These are phyloP conservation scores for Candida silvicultrix DNA, from an alignment of 805 yeast species.

Conservation along the genomic window DNA sequence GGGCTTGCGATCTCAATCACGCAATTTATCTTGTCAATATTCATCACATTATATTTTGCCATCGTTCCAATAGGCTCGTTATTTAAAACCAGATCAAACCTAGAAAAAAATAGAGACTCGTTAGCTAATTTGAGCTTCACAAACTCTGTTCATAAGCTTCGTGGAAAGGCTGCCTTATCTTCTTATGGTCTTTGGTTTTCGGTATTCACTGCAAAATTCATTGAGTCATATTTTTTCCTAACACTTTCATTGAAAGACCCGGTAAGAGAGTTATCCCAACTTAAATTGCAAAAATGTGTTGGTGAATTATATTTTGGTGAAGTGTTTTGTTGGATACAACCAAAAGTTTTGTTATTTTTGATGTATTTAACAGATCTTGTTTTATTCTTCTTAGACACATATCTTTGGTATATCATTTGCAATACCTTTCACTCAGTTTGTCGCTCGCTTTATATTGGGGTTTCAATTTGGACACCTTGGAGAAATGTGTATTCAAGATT, in stretches of 20 bases:
- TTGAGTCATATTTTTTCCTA: conserved; percentile 75
- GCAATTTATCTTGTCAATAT: conserved; percentile 51
- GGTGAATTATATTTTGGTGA: conserved; percentile 56
- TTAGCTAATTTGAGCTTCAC: conserved; percentile 55
- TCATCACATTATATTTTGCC: conserved; percentile 51
- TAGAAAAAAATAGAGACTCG: conserved; percentile 28
- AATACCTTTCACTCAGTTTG: conserved; percentile 69
- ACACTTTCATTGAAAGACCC: conserved; percentile 72
- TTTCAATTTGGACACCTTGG: conserved; percentile 89
- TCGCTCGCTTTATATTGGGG: conserved; percentile 66
- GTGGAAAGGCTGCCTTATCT: conserved; percentile 48
- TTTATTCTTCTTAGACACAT: conserved; percentile 73
- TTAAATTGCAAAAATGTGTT: conserved; percentile 49
- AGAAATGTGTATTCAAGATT: conserved; percentile 68
- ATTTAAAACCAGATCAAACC: conserved; percentile 35
- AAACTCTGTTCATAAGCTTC: conserved; percentile 46
- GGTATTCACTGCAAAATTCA: conserved; percentile 60
- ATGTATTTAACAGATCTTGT: conserved; percentile 57
- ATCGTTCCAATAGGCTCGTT: conserved; percentile 55
- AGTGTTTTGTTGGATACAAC: conserved; percentile 47
- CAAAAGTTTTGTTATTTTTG: conserved; percentile 46
- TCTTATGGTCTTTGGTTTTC: conserved; percentile 67
- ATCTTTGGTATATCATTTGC: conserved; percentile 81
- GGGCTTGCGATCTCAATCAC: conserved; percentile 42
- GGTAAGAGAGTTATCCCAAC: conserved; percentile 54